Conservation (phyloP, 2,329 filamentous ascomycete species). For the Cercospora sp. region DNA sequence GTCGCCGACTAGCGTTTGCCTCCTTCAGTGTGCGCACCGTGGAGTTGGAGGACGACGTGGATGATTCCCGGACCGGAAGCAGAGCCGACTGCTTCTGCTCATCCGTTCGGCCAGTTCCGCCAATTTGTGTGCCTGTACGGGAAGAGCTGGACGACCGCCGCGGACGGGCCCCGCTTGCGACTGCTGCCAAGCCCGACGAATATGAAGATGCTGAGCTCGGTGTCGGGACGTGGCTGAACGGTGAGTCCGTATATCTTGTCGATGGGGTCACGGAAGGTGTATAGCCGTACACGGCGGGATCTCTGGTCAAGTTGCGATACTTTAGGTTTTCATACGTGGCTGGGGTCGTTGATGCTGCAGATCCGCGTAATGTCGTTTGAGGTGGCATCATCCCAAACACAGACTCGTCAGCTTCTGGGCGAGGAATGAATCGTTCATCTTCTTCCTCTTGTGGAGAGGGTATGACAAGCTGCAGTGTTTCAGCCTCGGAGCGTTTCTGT, state of each 20-base stretch:
- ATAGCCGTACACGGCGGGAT: conserved; percentile 43
- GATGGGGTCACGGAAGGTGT: conserved; percentile 70
- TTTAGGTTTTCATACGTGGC: conserved; percentile 9
- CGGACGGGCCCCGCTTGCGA: conserved; percentile 47
- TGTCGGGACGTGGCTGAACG: conserved; percentile 76
- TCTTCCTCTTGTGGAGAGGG: neutral
- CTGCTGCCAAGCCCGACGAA: conserved; percentile 58
- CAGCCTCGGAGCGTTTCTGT: conserved; percentile 26
- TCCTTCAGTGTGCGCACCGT: conserved; percentile 34
- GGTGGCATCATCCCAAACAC: conserved; percentile 34
- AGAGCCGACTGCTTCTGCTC: conserved; percentile 56
- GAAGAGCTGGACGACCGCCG: conserved; percentile 55
- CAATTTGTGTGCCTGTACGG: conserved; percentile 61
- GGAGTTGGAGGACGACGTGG: conserved; percentile 66
- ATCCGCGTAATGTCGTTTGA: conserved; percentile 2
- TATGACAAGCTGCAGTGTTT: conserved; percentile 16
- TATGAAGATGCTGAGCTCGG: conserved; percentile 76
- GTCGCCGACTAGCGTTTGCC: neutral
- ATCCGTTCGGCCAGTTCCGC: conserved; percentile 55
- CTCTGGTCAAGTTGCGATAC: conserved; percentile 17
- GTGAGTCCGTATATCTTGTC: conserved; percentile 72
- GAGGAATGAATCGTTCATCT: neutral
- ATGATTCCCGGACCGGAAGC: conserved; percentile 66
- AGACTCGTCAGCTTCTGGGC: conserved; percentile 29
- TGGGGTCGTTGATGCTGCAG: neutral